These are phyloP conservation scores for Vitis rotundifolia DNA, from an alignment of 164 flowering plant genomes.

Conservation along the genomic window DNA sequence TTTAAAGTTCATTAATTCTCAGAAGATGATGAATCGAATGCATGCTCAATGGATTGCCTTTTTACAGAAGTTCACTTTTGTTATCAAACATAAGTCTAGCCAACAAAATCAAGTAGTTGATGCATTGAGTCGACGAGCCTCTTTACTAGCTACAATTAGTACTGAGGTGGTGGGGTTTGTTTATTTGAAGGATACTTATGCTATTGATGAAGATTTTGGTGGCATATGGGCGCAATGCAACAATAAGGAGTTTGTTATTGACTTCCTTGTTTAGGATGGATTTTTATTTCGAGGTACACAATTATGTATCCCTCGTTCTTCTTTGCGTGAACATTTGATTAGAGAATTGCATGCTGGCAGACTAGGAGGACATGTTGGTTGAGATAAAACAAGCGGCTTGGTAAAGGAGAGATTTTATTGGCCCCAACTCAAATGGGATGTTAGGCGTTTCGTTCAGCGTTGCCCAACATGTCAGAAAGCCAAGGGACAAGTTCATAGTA, in stretches of 20 bases:
- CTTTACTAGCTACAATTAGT: not conserved
- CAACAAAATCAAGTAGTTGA: conserved; percentile 1
- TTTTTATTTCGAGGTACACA: not conserved
- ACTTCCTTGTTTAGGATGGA: not conserved
- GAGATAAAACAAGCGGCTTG: not conserved
- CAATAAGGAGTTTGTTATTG: not conserved
- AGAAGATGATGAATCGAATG: not conserved
- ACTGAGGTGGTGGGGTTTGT: not conserved
- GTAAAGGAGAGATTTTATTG: not conserved
- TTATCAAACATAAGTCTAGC: conserved; percentile 2
- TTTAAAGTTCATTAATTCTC: conserved; percentile 4
- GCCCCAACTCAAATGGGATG: not conserved
- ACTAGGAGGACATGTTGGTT: not conserved
- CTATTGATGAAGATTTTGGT: not conserved
- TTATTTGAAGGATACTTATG: not conserved
- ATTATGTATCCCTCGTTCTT: not conserved
- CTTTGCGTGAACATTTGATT: not conserved
- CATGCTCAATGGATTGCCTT: conserved; percentile 7
- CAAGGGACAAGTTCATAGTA: not conserved
- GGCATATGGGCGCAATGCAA: not conserved
- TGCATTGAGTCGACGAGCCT: not conserved
- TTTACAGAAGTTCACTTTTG: conserved; percentile 5
- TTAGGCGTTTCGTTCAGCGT: not conserved
- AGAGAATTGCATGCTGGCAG: not conserved
- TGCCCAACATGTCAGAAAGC: not conserved